phyloP scores from a whole-genome alignment of 352 stramenopile genomes.

The Phytopythium helicoides region DNA sequence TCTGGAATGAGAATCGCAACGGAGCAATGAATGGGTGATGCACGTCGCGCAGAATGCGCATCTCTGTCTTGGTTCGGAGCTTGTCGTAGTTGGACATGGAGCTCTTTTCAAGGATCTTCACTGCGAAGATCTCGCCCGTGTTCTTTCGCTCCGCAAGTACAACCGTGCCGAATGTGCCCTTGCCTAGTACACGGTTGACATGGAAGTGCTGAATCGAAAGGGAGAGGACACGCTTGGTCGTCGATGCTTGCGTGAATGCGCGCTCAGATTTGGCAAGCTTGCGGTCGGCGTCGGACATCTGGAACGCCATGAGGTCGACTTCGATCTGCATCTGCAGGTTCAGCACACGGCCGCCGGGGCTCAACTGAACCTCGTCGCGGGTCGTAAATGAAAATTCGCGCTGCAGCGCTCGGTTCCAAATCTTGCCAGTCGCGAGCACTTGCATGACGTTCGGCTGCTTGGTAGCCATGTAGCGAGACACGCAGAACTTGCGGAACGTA shows the following conservation, averaged over 20 bases:
- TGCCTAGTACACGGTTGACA: conserved; percentile 93
- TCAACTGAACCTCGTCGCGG: conserved; percentile 76
- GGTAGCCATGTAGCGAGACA: conserved; percentile 73
- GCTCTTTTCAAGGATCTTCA: conserved; percentile 92
- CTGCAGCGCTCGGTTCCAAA: conserved; percentile 81
- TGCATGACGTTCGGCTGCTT: conserved; percentile 83
- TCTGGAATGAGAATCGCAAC: conserved; percentile 86
- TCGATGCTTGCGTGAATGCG: conserved; percentile 55
- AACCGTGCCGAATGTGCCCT: conserved; percentile 94
- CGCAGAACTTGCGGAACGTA: conserved; percentile 64
- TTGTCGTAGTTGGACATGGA: conserved; percentile 92
- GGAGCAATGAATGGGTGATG: conserved; percentile 93
- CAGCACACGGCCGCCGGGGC: conserved; percentile 70
- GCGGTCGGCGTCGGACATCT: conserved; percentile 70
- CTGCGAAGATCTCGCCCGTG: conserved; percentile 86
- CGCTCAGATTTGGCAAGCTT: conserved; percentile 67
- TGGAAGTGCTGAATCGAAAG: conserved; percentile 94
- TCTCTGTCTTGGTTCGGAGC: conserved; percentile 91
- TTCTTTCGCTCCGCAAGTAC: conserved; percentile 83
- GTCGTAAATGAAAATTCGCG: conserved; percentile 82
- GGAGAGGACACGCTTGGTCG: conserved; percentile 80
- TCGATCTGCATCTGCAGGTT: conserved; percentile 86
- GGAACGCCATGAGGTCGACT: conserved; percentile 75
- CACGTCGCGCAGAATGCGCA: conserved; percentile 88
- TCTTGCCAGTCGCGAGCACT: conserved; percentile 64